Base-by-base conservation (phyloP, 108 stramenopile genomes). In the Asterionellopsis glacialis region DNA sequence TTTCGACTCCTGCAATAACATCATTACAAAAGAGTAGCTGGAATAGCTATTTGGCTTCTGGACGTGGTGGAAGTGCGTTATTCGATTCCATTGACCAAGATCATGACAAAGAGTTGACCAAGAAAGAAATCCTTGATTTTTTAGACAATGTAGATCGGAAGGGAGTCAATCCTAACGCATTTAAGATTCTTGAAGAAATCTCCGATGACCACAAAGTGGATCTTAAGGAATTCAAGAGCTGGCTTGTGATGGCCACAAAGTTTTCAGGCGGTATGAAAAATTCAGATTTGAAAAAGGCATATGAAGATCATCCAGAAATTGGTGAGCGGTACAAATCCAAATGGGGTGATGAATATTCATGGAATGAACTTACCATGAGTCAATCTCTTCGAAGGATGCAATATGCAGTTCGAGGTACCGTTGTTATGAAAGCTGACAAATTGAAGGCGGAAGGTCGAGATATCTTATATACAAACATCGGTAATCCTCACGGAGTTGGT, bases 381-480 rank as follows among this genome's bases (percentile, higher is more conserved):
- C 59, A 70, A 11, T 69, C 73, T 41, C 68, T 92, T 23, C 75
- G 70, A 28, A 51, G 70, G 41, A 93, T 93, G 91, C 85, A 93
- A 70, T 90, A 93, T 57, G 92, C 92, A 48, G 92, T 93, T 54
- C 86, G 91, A 33, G 92, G 92, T 12, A 83, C 61, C 42, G 81
- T 93, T 18, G 88, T 88, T 22, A 90, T 87, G 65, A 81, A 76
- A 28, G 92, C 92, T 22, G 92, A 93, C 48, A 65, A 67, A 47
- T 88, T 93, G 66, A 33, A 75, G 45, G 76, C 73, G 13, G 74
- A 87, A 51, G 65, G 87, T 7, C 18, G 52, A 33, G 43, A 23
- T 1, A 95, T 97, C 66, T 73, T 98, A 40, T 93, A 91, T 65
- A 98, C 95, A 65, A 98, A 98, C 66, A 94, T 96, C 38, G 97